Evolutionary conservation across 306 rosid species (phyloP).

Genomic region (Quercus alba): DNA sequence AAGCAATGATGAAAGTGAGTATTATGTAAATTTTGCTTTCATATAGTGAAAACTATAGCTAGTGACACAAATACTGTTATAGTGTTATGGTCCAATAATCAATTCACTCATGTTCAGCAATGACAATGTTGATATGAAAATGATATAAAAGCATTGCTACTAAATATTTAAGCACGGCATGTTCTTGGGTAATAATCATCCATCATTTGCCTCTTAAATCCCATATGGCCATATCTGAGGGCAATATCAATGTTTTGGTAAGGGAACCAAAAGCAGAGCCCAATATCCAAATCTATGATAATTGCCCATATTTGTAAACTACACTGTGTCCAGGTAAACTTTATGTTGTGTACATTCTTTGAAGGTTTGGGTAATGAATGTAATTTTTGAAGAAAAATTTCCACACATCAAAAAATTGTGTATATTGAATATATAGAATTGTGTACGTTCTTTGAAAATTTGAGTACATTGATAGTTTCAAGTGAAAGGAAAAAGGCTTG

Average conservation of each 20-base stretch:
- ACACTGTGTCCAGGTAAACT: background rate
- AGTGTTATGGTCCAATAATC: background rate
- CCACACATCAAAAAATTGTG: too few species aligned
- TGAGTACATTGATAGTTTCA: background rate
- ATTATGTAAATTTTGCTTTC: constrained; percentile 10
- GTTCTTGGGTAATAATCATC: background rate
- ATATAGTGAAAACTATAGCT: constrained; percentile 2
- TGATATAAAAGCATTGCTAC: background rate
- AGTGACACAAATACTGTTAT: background rate
- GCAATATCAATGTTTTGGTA: background rate
- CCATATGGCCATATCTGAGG: background rate
- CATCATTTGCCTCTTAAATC: background rate
- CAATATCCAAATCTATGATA: background rate
- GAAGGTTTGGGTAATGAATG: too few species aligned
- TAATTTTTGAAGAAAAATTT: too few species aligned
- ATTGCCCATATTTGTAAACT: background rate
- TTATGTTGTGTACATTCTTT: background rate
- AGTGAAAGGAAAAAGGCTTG: background rate
- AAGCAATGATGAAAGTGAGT: constrained; percentile 7
- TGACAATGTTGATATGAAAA: background rate
- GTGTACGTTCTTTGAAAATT: too few species aligned
- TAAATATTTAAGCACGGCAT: background rate
- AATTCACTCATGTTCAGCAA: background rate
- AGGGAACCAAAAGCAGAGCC: background rate
- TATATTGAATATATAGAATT: too few species aligned